Evolutionary conservation across 345 rosid species (phyloP), one percentile per base, ranked within the genome.

Genomic region (Laguncularia racemosa): DNA sequence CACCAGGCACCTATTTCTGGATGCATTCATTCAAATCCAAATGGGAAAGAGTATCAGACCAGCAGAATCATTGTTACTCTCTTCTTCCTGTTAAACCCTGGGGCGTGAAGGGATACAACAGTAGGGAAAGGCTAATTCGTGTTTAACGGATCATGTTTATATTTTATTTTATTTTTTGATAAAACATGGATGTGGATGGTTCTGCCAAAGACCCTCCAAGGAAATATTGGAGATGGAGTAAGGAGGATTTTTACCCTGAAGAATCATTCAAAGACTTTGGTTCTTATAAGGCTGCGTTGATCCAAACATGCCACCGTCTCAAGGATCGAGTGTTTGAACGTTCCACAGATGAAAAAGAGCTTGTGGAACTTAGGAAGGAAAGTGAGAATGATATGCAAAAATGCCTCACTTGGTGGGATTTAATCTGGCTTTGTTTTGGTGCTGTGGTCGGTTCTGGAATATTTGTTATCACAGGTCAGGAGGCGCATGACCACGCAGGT

Each of bases 331-430:
- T 88, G 58, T 67, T 88, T 49, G 72, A 83, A 20, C 92, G 98
- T 33, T 91, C 96, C 57, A 69, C 88, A 60, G 91, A 84, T 44
- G 66, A 76, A 55, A 65, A 62, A 75, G 98, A 91, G 81, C 82
- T 88, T 65, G 71, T 88, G 33, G 73, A 71, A 54, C 82, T 79
- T 16, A 81, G 57, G 5, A 75, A 71, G 16, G 91, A 76, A 54
- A 91, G 98, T 68, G 80, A 80, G 72, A 74, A 83, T 56, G 73
- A 89, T 1, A 75, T 91, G 90, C 66, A 72, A 12, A 79, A 81
- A 9, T 91, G 98, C 76, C 95, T 91, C 73, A 78, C 77, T 2
- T 88, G 98, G 96, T 92, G 98, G 98, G 98, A 92, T 59, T 83
- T 92, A 15, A 74, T 84, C 59, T 92, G 98, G 98, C 76, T 92